Conservation (phyloP, 345 rosid species). For the Eucalyptus cloeziana region DNA sequence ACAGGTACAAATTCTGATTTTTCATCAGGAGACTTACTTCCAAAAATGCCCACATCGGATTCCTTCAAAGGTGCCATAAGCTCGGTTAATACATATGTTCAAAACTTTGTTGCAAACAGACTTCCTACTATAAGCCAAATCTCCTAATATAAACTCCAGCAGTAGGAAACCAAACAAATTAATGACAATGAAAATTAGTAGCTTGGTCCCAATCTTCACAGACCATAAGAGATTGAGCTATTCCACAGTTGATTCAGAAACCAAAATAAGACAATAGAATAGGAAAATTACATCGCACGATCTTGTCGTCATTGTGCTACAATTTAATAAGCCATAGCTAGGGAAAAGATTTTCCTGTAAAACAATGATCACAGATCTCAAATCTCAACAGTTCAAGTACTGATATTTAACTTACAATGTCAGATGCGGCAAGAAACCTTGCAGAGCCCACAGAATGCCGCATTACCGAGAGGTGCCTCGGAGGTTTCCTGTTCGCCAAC, state of each 20-base stretch:
- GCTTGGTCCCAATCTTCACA: neutral
- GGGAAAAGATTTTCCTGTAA: neutral
- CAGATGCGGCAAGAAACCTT: constrained; percentile 34
- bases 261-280: neutral
- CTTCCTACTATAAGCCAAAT: neutral
- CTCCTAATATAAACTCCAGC: neutral
- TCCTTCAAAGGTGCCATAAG: constrained; percentile 30
- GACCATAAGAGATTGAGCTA: neutral
- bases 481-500: constrained; percentile 57
- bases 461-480: constrained; percentile 38
- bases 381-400: neutral
- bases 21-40: constrained; percentile 40
- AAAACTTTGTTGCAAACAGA: neutral
- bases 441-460: constrained; percentile 30
- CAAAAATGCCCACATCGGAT: constrained; percentile 38
- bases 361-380: neutral
- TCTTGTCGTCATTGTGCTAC: neutral
- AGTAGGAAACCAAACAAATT: neutral
- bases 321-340: neutral
- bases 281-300: neutral
- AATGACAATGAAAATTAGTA: neutral
- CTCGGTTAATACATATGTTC: neutral
- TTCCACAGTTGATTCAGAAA: neutral
- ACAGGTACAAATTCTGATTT: constrained; percentile 42
- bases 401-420: constrained; percentile 21